These are phyloP conservation scores for Phtheirospermum japonicum DNA, from an alignment of 257 asterid species.

Conservation along the genomic window DNA sequence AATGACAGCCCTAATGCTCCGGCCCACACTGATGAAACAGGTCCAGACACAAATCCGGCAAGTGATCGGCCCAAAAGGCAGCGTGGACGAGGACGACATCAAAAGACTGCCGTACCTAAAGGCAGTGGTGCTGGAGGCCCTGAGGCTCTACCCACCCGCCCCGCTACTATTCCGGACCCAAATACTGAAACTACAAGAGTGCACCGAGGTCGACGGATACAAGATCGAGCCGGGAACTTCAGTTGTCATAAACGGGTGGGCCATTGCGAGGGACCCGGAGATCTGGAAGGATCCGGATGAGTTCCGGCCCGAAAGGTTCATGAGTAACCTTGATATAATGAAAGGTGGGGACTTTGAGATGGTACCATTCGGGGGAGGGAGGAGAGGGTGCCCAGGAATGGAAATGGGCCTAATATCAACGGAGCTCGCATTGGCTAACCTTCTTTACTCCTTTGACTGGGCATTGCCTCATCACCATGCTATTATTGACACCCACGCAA, in stretches of 20 bases:
- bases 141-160: constrained; percentile 47
- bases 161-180: constrained; percentile 36
- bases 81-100: constrained; percentile 33
- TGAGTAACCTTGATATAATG: neutral
- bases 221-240: constrained; percentile 22
- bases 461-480: neutral
- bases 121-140: constrained; percentile 39
- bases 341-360: constrained; percentile 6
- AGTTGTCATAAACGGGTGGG: constrained; percentile 42
- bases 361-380: constrained; percentile 38
- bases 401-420: constrained; percentile 32
- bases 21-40: constrained; percentile 32
- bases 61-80: neutral
- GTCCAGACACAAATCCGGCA: constrained; percentile 30
- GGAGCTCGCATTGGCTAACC: constrained; percentile 33
- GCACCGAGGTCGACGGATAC: constrained; percentile 21
- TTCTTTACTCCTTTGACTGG: constrained; percentile 33
- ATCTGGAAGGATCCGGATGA: constrained; percentile 33
- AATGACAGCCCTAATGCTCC: constrained; percentile 40
- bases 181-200: neutral
- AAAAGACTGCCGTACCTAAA: constrained; percentile 33
- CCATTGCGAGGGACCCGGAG: constrained; percentile 37
- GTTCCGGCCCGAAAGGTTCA: constrained; percentile 37
- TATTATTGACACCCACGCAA: constrained; percentile 23
- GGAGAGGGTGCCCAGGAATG: constrained; percentile 39